Evolutionary conservation across 352 stramenopile genomes (phyloP).

Genomic region (Phytophthora hibernalis): DNA sequence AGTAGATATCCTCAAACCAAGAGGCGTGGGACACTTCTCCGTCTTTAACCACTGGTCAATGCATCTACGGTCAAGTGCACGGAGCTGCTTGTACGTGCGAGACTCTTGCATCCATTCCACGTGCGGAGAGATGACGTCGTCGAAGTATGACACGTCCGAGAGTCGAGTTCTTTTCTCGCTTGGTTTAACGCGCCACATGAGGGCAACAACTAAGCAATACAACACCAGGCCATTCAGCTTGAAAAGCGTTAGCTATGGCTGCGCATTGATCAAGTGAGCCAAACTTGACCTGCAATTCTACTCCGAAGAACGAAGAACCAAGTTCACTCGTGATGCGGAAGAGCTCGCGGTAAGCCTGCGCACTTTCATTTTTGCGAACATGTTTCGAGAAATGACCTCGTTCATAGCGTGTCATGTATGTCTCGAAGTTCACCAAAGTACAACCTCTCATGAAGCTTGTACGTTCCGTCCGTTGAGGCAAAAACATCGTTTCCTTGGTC

Average conservation of each 20-base stretch:
- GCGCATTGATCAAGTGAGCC: background rate
- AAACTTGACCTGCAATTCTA: background rate
- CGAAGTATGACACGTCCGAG: background rate
- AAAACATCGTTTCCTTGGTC: background rate
- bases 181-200: background rate
- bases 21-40: too few relatives aligned
- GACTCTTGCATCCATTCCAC: background rate
- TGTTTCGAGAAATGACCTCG: background rate
- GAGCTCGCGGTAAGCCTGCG: background rate
- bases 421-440: slow-evolving; percentile 1
- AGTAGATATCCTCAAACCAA: too few relatives aligned
- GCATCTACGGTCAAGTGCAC: too few relatives aligned
- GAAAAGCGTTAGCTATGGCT: background rate
- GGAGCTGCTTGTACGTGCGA: too few relatives aligned
- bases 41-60: too few relatives aligned
- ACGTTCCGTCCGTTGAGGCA: slow-evolving; percentile 1
- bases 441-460: slow-evolving; percentile 1
- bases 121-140: background rate
- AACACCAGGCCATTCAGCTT: background rate
- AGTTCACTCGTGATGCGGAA: background rate
- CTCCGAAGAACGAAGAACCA: background rate
- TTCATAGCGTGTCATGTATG: background rate
- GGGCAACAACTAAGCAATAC: background rate
- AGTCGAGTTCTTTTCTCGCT: background rate
- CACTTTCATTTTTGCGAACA: slow-evolving; percentile 1